These are phyloP conservation scores for Skeletonema costatum DNA, from an alignment of 108 stramenopile species.

Conservation along the genomic window DNA sequence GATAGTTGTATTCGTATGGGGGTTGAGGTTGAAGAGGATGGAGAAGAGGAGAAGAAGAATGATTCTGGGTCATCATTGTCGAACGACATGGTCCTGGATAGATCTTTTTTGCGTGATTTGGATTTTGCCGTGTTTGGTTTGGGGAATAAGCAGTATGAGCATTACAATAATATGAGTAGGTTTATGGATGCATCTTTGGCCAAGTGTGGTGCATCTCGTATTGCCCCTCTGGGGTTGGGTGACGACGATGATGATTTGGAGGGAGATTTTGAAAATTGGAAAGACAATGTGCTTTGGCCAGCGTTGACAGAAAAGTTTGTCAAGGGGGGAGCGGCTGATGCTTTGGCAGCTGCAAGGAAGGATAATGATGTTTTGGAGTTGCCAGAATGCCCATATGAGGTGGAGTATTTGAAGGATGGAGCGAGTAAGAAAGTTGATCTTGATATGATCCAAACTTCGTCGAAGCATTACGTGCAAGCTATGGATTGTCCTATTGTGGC, in stretches of 20 bases:
- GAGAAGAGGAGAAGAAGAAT: slow-evolving; percentile 11
- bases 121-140: slow-evolving; percentile 96
- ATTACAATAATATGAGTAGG: slow-evolving; percentile 96
- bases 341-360: slow-evolving; percentile 1
- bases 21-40: slow-evolving; percentile 10
- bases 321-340: slow-evolving; percentile 17
- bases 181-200: slow-evolving; percentile 77
- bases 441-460: slow-evolving; percentile 68
- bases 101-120: slow-evolving; percentile 42
- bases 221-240: slow-evolving; percentile 83
- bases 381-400: slow-evolving; percentile 62
- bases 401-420: slow-evolving; percentile 48
- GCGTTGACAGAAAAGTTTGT: slow-evolving; percentile 58
- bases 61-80: neutral
- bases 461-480: slow-evolving; percentile 80
- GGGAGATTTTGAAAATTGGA: slow-evolving; percentile 97
- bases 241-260: slow-evolving; percentile 97
- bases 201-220: slow-evolving; percentile 70
- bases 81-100: neutral
- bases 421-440: slow-evolving; percentile 14
- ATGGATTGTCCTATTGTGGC: slow-evolving; percentile 70
- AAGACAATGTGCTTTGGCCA: slow-evolving; percentile 80
- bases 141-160: slow-evolving; percentile 98
- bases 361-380: slow-evolving; percentile 15
- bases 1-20: neutral